phyloP scores from a whole-genome alignment of 495 filamentous ascomycete genomes.

The Talaromyces borbonicus region DNA sequence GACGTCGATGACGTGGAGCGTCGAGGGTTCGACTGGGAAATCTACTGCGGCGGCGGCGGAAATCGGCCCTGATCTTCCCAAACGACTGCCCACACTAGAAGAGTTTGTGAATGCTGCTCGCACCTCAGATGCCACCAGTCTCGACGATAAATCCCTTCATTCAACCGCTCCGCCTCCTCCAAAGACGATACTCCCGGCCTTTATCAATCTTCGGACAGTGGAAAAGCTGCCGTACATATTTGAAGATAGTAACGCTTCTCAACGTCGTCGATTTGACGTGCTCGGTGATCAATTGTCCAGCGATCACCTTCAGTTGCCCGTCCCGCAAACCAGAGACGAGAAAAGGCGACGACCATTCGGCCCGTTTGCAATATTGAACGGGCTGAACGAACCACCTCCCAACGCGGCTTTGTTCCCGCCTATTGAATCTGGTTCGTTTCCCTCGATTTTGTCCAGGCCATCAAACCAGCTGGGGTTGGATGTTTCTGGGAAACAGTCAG shows the following conservation, averaged over 20 bases:
- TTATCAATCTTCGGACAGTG: constrained; percentile 38
- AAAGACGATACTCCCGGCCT: constrained; percentile 35
- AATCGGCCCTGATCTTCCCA: constrained; percentile 20
- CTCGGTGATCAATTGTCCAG: constrained; percentile 32
- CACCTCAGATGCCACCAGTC: constrained; percentile 20
- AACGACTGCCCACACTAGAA: constrained; percentile 21
- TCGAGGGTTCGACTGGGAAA: no score
- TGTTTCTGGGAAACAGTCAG: constrained; percentile 14
- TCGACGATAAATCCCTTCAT: constrained; percentile 16
- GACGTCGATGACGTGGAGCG: constrained; percentile 16
- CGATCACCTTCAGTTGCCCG: constrained; percentile 42
- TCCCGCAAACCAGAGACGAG: constrained; percentile 36
- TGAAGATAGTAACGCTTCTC: constrained; percentile 30
- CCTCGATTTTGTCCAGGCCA: constrained; percentile 31
- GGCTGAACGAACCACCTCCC: constrained; percentile 67
- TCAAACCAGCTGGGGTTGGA: constrained; percentile 21
- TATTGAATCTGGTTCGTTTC: constrained; percentile 47
- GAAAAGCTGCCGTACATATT: constrained; percentile 37
- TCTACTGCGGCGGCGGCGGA: constrained; percentile 17
- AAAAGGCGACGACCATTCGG: constrained; percentile 40
- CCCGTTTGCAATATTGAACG: constrained; percentile 57
- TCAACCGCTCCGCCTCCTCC: constrained; percentile 28
- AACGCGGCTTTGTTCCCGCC: constrained; percentile 64
- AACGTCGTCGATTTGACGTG: constrained; percentile 33
- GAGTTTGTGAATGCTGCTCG: constrained; percentile 26